Base-by-base conservation (phyloP, 1,284 basidiomycete species). In the Tilletiaria anomala region DNA sequence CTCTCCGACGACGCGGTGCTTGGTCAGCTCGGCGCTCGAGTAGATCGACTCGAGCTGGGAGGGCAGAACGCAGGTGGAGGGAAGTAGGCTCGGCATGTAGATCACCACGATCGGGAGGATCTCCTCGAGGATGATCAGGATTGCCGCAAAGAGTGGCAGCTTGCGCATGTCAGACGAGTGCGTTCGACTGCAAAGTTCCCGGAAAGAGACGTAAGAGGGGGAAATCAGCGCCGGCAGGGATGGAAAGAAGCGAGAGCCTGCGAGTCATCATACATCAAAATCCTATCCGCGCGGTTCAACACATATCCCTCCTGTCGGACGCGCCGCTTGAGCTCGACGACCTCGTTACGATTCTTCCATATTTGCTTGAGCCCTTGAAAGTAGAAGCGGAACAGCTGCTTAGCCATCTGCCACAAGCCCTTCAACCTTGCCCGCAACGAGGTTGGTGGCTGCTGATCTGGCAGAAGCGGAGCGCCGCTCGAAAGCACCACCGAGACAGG, bases 41-140 rank as follows among this genome's bases (percentile, higher is more conserved):
- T 20, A 20, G 16, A 65, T 65, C 48, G 58, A 62, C 14, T 39
- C 74, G 32, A 75, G 75, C 69, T 88, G 84, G 19, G 79, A 79
- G 0, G 84, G 82, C n/a, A 88, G 73, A 44, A 87, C 74, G 59
- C 83, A 86, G 2, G 84, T 87, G 3, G 83, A 86, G 1, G 84
- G 84, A 22, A 88, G 76, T 69, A 86, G 75, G 57, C 75, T 77
- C 2, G 84, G 84, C n/a, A 77, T 79, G 62, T 83, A 88, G 50
- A 88, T 76, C 21, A 83, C 83, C 46, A 86, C 76, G 45, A 88
- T 73, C 8, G 84, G 84, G 45, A 88, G 76, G 34, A 83, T 68
- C 66, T 88, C 84, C 65, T 88, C 84, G 3, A 83, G 69, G 16
- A 85, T 69, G 21, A 83, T 64, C 32, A 84, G 72, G 44, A 85